Conservation (phyloP, 2,329 filamentous ascomycete genomes). For the Beauveria australis region DNA sequence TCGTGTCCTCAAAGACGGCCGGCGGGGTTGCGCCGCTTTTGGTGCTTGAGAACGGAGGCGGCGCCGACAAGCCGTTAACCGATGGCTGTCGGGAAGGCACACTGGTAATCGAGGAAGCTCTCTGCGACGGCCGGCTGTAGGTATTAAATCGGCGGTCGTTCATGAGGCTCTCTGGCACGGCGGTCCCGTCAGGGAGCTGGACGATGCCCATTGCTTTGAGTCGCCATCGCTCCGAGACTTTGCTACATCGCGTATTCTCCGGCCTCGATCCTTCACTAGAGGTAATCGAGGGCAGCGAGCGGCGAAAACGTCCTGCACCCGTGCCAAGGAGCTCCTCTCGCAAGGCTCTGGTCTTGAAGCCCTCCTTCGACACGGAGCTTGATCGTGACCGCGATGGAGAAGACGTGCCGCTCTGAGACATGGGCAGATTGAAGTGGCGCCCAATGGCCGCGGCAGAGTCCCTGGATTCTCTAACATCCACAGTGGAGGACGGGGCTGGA, state of each 20-base stretch:
- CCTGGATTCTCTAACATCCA: not conserved
- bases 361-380: conserved; percentile 14
- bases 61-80: not conserved
- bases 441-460: conserved; percentile 15
- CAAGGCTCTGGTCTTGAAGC: conserved; percentile 29
- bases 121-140: not conserved
- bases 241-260: conserved; percentile 24
- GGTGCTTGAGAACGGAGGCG: not conserved
- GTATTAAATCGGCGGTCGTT: conserved; percentile 30
- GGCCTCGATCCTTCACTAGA: conserved; percentile 20
- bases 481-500: conserved; percentile 11
- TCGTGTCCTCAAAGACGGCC: conserved; percentile 12
- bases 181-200: conserved; percentile 44
- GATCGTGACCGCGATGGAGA: conserved; percentile 14
- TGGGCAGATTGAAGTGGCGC: conserved; percentile 13
- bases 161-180: conserved; percentile 43
- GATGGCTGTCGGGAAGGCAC: conserved; percentile 3
- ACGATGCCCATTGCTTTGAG: conserved; percentile 44
- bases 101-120: not conserved
- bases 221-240: conserved; percentile 36
- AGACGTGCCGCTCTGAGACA: conserved; percentile 14
- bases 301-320: conserved; percentile 25
- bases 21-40: not conserved
- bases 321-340: conserved; percentile 26
- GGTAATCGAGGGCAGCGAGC: conserved; percentile 30